These are phyloP conservation scores for Fistulifera pelliculosa DNA, from an alignment of 108 stramenopile species.

Conservation along the genomic window DNA sequence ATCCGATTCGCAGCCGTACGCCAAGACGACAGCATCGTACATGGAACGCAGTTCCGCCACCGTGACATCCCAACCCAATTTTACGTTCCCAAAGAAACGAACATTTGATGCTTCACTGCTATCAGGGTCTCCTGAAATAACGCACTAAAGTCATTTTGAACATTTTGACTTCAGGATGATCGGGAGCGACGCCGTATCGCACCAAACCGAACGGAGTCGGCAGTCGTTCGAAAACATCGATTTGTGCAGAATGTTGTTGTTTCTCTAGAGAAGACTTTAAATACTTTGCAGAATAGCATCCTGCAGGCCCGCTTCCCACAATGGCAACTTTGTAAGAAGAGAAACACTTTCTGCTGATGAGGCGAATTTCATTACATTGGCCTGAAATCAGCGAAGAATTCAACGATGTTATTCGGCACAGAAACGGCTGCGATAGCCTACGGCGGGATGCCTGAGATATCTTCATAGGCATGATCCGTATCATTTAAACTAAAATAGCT, in stretches of 20 bases:
- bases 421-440: no score
- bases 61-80: slow-evolving; percentile 60
- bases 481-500: no score
- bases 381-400: no score
- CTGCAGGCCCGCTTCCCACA: slow-evolving; percentile 83
- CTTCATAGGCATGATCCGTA: no score
- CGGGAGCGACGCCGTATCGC: slow-evolving; percentile 93
- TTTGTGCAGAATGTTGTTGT: slow-evolving; percentile 1
- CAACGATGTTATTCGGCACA: no score
- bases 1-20: slow-evolving; percentile 87
- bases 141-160: slow-evolving; percentile 83
- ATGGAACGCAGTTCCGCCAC: slow-evolving; percentile 45
- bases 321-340: slow-evolving; percentile 27
- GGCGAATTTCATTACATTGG: no score
- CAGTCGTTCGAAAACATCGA: slow-evolving; percentile 86
- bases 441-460: no score
- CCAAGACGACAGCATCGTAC: slow-evolving; percentile 85
- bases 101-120: slow-evolving; percentile 5
- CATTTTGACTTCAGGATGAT: slow-evolving; percentile 98
- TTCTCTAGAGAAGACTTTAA: slow-evolving; percentile 35
- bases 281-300: slow-evolving; percentile 96
- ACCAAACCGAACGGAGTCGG: slow-evolving; percentile 94
- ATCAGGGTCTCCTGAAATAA: slow-evolving; percentile 23
- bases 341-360: no score
- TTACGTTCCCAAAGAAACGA: slow-evolving; percentile 81